Percentiles rank a stretch among this genome's conserved stretches.
These are phyloP conservation scores for Lagenaria siceraria DNA, from an alignment of 306 rosid species.

Conservation along the genomic window DNA sequence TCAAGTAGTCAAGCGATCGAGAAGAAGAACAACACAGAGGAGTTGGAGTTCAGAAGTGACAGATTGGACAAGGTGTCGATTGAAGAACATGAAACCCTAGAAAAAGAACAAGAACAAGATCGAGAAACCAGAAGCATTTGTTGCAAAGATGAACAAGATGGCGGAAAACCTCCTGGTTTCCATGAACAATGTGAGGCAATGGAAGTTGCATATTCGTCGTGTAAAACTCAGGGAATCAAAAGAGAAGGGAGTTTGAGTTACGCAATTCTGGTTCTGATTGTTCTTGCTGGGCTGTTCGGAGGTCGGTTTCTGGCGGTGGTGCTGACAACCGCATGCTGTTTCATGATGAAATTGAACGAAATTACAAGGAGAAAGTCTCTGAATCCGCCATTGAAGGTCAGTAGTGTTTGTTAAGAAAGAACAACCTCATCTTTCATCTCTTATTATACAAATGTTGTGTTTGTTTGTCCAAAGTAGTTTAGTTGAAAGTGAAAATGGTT, in stretches of 20 bases:
- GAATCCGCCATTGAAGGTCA: neutral
- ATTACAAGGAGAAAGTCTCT: neutral
- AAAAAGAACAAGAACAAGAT: neutral
- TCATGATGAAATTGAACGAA: conserved; percentile 28
- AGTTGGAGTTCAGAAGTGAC: neutral
- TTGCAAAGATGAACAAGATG: neutral
- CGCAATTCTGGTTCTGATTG: conserved; percentile 26
- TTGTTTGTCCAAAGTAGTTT: neutral
- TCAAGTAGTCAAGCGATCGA: neutral
- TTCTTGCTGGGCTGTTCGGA: conserved; percentile 45
- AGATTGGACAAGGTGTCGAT: neutral
- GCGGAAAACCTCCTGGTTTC: neutral
- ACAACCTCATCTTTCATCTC: neutral
- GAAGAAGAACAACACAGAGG: neutral
- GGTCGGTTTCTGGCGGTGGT: conserved; percentile 47
- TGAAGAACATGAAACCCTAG: conserved; percentile 2
- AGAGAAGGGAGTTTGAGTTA: conserved; percentile 17
- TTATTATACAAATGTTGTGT: neutral
- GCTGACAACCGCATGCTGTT: conserved; percentile 39
- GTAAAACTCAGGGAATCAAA: neutral
- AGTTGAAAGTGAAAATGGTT: neutral
- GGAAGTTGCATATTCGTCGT: neutral
- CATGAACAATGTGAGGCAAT: neutral
- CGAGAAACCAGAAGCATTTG: neutral
- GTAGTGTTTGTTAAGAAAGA: neutral